A percentile compares a stretch with the other conserved stretches of the same genome.
These are phyloP conservation scores for Leccinum aurantiacum DNA, from an alignment of 768 basidiomycete genomes.

Conservation along the genomic window DNA sequence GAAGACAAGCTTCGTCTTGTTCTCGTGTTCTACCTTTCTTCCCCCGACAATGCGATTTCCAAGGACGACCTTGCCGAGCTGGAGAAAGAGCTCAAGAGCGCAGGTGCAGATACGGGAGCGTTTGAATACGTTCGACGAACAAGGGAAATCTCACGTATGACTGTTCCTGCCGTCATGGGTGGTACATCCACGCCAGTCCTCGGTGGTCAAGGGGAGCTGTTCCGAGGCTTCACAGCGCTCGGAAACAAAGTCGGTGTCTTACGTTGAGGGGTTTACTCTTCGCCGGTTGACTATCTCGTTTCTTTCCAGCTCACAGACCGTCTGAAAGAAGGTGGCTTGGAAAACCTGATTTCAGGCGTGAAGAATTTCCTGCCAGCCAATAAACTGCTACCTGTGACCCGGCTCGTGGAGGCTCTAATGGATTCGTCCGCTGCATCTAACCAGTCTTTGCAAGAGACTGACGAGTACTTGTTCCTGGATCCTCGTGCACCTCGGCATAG, in stretches of 20 bases:
- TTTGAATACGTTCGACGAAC: constrained; percentile 93
- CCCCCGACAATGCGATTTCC: constrained; percentile 72
- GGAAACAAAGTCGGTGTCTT: constrained; percentile 71
- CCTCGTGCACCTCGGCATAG: constrained; percentile 72
- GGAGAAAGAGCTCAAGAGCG: constrained; percentile 80
- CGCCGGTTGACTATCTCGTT: background rate
- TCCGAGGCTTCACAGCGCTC: constrained; percentile 90
- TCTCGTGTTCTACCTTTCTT: constrained; percentile 92
- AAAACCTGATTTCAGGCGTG: constrained; percentile 95
- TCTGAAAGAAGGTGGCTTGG: constrained; percentile 92
- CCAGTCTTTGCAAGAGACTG: constrained; percentile 93
- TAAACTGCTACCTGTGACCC: constrained; percentile 89
- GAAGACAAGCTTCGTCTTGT: constrained; percentile 91
- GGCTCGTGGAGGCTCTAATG: constrained; percentile 95
- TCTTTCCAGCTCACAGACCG: constrained; percentile 78
- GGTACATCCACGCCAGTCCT: constrained; percentile 66
- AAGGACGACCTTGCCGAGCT: constrained; percentile 89
- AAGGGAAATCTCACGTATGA: constrained; percentile 92
- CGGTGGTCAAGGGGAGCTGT: constrained; percentile 81
- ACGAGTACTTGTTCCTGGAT: constrained; percentile 94
- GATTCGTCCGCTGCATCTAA: constrained; percentile 93
- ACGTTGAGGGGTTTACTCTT: background rate
- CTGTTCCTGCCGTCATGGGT: constrained; percentile 59
- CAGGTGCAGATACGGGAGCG: constrained; percentile 76
- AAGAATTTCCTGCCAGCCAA: constrained; percentile 97